Evolutionary conservation across 108 stramenopile species (phyloP).

Genomic region (Cyclotella distinguenda): DNA sequence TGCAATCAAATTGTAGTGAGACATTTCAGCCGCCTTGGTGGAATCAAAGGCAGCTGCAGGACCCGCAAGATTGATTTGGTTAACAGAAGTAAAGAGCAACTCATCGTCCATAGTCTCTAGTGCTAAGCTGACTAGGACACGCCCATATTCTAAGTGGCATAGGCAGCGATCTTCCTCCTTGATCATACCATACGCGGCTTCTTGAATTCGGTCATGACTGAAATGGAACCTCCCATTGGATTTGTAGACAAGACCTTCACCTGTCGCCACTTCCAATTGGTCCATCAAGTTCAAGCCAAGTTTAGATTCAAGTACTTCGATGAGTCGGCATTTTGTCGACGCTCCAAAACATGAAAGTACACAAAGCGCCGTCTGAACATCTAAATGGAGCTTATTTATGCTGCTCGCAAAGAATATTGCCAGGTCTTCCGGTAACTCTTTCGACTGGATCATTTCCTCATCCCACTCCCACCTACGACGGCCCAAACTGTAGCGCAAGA

Average conservation of each 20-base stretch:
- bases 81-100: constrained; percentile 21
- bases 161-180: constrained; percentile 10
- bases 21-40: not conserved
- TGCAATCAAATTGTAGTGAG: constrained; percentile 14
- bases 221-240: not conserved
- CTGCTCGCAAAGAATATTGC: constrained; percentile 5
- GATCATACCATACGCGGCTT: constrained; percentile 35
- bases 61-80: constrained; percentile 32
- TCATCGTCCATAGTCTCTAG: not conserved
- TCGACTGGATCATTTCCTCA: not conserved
- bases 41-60: constrained; percentile 7
- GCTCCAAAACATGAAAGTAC: constrained; percentile 19
- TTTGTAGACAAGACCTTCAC: constrained; percentile 15
- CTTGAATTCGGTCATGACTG: constrained; percentile 26
- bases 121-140: not conserved
- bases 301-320: constrained; percentile 8
- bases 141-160: constrained; percentile 16
- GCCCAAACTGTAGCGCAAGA: constrained; percentile 3
- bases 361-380: not conserved
- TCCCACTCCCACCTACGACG: constrained; percentile 30
- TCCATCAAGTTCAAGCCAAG: not conserved
- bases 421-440: constrained; percentile 10
- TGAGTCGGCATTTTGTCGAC: not conserved
- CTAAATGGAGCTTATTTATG: constrained; percentile 2
- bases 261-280: constrained; percentile 1